phyloP scores from a whole-genome alignment of 805 yeast species.

The Monosporozyma yasuniensis region DNA sequence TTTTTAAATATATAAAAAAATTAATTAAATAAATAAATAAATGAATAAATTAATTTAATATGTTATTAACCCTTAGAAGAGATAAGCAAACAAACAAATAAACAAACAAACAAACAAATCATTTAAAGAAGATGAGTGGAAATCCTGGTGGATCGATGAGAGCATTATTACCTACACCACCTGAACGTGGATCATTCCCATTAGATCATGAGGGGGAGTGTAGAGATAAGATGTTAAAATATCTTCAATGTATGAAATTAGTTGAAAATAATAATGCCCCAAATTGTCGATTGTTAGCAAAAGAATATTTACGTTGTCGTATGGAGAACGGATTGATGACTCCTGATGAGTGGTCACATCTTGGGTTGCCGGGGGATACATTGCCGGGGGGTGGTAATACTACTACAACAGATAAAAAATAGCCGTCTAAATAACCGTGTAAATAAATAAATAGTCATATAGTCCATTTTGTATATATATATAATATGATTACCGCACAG shows the following conservation, averaged over 20 bases:
- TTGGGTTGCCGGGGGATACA: constrained; percentile 50
- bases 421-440: no score
- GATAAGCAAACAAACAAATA: background rate
- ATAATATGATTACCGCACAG: no score
- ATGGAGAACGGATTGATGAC: constrained; percentile 73
- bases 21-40: background rate
- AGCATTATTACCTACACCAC: constrained; percentile 76
- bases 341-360: constrained; percentile 46
- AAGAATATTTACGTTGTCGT: constrained; percentile 71
- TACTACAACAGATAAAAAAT: background rate
- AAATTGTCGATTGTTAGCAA: constrained; percentile 81
- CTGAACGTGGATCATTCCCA: constrained; percentile 94
- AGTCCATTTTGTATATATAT: no score
- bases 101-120: background rate
- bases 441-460: no score
- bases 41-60: background rate
- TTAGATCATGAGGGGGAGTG: constrained; percentile 86
- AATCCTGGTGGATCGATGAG: constrained; percentile 40
- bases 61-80: no score
- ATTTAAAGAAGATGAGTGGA: no score
- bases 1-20: background rate
- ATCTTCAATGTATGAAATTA: constrained; percentile 67
- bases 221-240: constrained; percentile 60
- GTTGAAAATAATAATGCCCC: constrained; percentile 80
- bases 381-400: background rate